These are phyloP conservation scores for Tetragonia tetragonoides DNA, from an alignment of 148 eudicot species.

Conservation along the genomic window DNA sequence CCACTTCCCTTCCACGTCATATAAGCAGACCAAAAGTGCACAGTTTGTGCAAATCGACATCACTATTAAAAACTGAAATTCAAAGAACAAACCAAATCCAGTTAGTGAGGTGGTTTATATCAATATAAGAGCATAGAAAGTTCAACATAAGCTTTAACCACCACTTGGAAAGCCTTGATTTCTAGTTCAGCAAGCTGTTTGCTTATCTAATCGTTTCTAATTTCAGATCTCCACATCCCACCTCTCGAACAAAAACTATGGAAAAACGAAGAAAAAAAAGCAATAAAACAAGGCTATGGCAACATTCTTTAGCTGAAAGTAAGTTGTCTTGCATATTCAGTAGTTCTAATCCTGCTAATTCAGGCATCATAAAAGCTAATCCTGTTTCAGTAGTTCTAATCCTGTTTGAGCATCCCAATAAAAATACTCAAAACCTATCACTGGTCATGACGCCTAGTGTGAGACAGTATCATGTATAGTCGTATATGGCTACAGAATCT, in stretches of 20 bases:
- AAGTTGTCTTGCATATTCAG: too few relatives aligned
- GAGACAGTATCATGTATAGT: neutral
- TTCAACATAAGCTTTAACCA: neutral
- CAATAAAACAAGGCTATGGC: too few relatives aligned
- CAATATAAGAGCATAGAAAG: neutral
- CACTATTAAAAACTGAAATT: constrained; percentile 66
- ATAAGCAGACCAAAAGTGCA: constrained; percentile 73
- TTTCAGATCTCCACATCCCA: neutral
- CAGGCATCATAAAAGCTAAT: neutral
- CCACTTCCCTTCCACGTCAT: constrained; percentile 87
- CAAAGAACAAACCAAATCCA: neutral
- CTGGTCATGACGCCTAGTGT: neutral
- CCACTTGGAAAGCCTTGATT: neutral
- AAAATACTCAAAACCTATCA: neutral
- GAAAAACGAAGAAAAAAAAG: neutral
- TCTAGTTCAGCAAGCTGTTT: too few relatives aligned
- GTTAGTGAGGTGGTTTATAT: neutral
- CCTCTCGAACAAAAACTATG: neutral
- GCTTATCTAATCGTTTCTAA: neutral
- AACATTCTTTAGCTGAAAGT: too few relatives aligned
- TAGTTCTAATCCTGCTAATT: neutral
- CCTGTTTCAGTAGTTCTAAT: neutral
- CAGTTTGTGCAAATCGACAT: constrained; percentile 90
- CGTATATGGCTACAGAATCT: neutral
- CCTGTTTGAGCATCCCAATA: neutral